phyloP scores from a whole-genome alignment of 202 grass and related monocot species.

The Bolboschoenoplectus hybrid region DNA sequence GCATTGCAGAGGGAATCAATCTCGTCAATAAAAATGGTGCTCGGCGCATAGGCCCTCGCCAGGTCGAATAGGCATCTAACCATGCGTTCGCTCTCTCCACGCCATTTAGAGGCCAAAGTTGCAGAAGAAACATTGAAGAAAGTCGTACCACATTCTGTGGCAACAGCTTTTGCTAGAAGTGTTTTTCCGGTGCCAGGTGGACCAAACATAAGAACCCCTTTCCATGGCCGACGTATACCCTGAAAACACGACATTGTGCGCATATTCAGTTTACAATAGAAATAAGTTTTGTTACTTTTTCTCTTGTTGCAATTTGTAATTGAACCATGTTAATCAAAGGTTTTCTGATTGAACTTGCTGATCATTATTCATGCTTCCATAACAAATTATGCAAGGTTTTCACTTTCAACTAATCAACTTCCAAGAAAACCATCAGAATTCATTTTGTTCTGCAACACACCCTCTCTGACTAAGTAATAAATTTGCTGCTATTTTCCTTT shows the following conservation, averaged over 20 bases:
- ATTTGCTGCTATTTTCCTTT: not conserved
- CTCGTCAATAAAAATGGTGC: conserved; percentile 98
- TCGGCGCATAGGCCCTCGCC: conserved; percentile 93
- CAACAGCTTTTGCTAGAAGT: conserved; percentile 94
- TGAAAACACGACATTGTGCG: conserved; percentile 37
- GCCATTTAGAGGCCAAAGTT: conserved; percentile 96
- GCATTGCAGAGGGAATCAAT: conserved; percentile 96
- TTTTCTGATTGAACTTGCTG: not conserved
- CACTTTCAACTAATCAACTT: not conserved
- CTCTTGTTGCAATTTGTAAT: not conserved
- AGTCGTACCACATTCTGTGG: conserved; percentile 95
- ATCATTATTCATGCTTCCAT: not conserved
- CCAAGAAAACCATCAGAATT: not conserved
- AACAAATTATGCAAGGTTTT: not conserved
- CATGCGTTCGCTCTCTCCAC: conserved; percentile 96
- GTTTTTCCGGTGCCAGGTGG: conserved; percentile 97
- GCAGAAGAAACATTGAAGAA: conserved; percentile 99
- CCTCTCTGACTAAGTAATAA: not conserved
- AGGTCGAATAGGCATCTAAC: conserved; percentile 93
- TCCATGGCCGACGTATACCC: conserved; percentile 97
- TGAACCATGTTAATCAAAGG: not conserved
- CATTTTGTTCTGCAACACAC: not conserved
- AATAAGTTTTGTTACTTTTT: conserved; percentile 29
- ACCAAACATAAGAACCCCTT: conserved; percentile 99
- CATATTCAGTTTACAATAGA: conserved; percentile 17